Conservation (phyloP, 2,329 filamentous ascomycete genomes). For the Alternaria alternata region DNA sequence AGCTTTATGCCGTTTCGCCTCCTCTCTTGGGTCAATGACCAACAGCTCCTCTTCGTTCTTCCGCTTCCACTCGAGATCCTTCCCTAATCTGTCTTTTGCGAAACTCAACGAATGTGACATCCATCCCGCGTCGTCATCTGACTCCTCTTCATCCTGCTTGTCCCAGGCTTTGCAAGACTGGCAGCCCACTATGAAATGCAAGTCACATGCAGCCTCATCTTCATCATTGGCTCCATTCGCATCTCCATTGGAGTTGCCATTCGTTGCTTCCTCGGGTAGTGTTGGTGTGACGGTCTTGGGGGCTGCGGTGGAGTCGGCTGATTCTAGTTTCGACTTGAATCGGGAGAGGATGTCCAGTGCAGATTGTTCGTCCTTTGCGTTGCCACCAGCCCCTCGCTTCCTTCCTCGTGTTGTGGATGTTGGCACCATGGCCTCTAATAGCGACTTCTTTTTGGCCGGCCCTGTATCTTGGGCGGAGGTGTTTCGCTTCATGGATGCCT, state of each 20-base stretch:
- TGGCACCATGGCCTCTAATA: constrained; percentile 78
- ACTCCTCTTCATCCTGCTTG: constrained; percentile 69
- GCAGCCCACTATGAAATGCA: constrained; percentile 96
- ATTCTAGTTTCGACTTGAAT: constrained; percentile 78
- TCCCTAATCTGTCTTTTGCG: constrained; percentile 87
- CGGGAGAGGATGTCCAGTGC: constrained; percentile 76
- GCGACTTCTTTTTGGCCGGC: constrained; percentile 63
- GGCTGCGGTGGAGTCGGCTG: constrained; percentile 47
- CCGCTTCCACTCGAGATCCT: constrained; percentile 86
- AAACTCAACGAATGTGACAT: constrained; percentile 87
- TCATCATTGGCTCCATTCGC: constrained; percentile 31
- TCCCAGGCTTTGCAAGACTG: constrained; percentile 92
- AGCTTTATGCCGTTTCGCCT: constrained; percentile 73
- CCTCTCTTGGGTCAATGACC: constrained; percentile 91
- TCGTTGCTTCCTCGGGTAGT: constrained; percentile 29
- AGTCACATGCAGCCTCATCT: constrained; percentile 73
- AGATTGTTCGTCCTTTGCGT: constrained; percentile 57
- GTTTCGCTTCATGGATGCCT: constrained; percentile 80
- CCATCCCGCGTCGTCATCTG: constrained; percentile 72
- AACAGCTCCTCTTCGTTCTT: constrained; percentile 91
- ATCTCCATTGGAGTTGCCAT: constrained; percentile 2
- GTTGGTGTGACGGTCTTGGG: constrained; percentile 41
- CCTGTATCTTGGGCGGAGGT: constrained; percentile 41
- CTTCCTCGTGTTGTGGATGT: constrained; percentile 73
- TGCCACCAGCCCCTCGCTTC: constrained; percentile 70